Base-by-base conservation (phyloP, 2,329 filamentous ascomycete species). In the Ophiostoma sp. region DNA sequence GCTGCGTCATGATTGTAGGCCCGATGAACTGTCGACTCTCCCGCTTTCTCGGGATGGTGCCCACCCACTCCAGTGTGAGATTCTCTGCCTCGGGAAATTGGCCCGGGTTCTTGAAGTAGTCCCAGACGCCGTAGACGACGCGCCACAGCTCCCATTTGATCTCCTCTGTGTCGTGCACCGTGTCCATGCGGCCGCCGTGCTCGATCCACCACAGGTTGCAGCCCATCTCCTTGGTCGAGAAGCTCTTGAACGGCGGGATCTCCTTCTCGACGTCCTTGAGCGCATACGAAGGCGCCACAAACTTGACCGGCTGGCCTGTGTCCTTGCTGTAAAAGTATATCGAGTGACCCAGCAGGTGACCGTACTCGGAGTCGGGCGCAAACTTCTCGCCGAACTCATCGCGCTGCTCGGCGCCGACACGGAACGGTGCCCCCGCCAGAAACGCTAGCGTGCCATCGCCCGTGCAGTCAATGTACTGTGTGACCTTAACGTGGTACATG, bases 401-500 rank as follows among this genome's bases (percentile, higher is more conserved):
- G 8, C 71, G 68, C 38, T 71, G 69, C 65, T 74, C 73, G 9
- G 73, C 73, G 9, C 73, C 73, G 8, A 74, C 66, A 5, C 73
- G 69, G 70, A 74, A 74, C 0, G 73, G 73, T 16, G 73, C 73
- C 7, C 73, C 73, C 8, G 73, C 73, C 5, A 74, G 60, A 64
- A 74, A 74, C 1, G 73, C 73, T 1, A 74, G 68, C 12, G 67
- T 69, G 58, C 73, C 73, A 45, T 74, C 73, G 11, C 73, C 73
- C 11, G 73, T 74, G 69, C 72, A 74, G 67, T 74, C 73, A 40
- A 73, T 70, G 65, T 68, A 74, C 65, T 73, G 73, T 2, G 52
- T 27, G 4, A 78, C 77, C 72, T 76, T 75, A 69, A 77, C 66
- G n/a, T 65, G 70, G 44, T 71, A 71, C 69, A 72, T 72, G 14